A percentile compares a stretch with the other conserved stretches of the same genome.
Conservation (phyloP, 2,329 filamentous ascomycete species). For the Apiospora kogelbergensis region DNA sequence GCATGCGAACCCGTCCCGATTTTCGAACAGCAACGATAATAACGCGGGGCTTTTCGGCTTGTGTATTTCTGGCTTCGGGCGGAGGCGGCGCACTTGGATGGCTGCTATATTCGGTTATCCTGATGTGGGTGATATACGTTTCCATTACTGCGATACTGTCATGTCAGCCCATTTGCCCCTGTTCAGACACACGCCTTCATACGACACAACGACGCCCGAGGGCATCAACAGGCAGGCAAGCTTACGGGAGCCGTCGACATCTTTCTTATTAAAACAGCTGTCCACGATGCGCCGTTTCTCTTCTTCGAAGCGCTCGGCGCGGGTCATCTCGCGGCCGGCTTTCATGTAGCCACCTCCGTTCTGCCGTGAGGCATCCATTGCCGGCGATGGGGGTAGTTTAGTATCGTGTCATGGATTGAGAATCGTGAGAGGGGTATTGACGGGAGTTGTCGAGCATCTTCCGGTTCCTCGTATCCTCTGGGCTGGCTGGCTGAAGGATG, state of each 20-base stretch:
- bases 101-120: constrained; percentile 81
- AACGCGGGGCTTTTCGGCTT: constrained; percentile 82
- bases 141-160: constrained; percentile 62
- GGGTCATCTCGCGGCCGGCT: constrained; percentile 36
- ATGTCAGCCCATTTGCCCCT: constrained; percentile 7
- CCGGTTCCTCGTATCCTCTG: neutral
- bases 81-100: constrained; percentile 85
- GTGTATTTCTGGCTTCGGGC: constrained; percentile 66
- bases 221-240: constrained; percentile 24
- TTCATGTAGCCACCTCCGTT: constrained; percentile 13
- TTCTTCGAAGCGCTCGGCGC: constrained; percentile 89
- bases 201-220: constrained; percentile 11
- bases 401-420: constrained; percentile 8
- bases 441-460: constrained; percentile 4
- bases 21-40: constrained; percentile 93
- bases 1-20: constrained; percentile 88
- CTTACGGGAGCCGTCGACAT: constrained; percentile 82
- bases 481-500: neutral
- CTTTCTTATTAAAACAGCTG: constrained; percentile 90
- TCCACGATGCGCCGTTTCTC: constrained; percentile 94
- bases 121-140: constrained; percentile 97
- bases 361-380: constrained; percentile 15
- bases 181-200: neutral
- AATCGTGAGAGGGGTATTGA: neutral
- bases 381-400: constrained; percentile 4